Base-by-base conservation (phyloP, 2,329 filamentous ascomycete species). In the Aplosporella prunicola region DNA sequence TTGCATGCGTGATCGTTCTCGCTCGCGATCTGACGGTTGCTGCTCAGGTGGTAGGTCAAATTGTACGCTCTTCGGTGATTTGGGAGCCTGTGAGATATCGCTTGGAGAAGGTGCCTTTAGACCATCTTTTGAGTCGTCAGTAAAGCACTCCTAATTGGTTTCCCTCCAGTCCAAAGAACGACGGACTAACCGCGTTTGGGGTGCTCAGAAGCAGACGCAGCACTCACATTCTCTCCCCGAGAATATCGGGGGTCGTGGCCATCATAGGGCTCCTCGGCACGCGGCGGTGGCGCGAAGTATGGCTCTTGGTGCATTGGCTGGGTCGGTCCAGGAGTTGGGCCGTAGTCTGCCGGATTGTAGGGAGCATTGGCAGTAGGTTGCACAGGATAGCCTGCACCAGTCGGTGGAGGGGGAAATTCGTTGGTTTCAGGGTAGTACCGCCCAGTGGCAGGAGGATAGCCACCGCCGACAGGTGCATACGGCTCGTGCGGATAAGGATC, bases 381-480 rank as follows among this genome's bases (percentile, higher is more conserved):
- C 42, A 24, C 54, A 47, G 37, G 48, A 32, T 52, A 53, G 28
- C 47, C 55, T 27, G 40, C 35, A 9, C 30, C 45, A 41, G n/a
- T n/a, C n/a, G 51, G 66, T 2, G 67, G 67, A n/a, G 67, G 66
- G 18, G 67, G 66, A 46, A 70, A 70, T 45, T 67, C 62, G 39
- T 67, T 66, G 34, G 58, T 57, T 35, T 60, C 52, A 14, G 66
- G 66, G 35, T 68, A 70, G 40, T 56, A 63, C 31, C 55, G 58
- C n/a, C 47, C 43, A 32, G 58, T 53, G n/a, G n/a, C n/a, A n/a
- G n/a, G n/a, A n/a, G n/a, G n/a, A 20, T 47, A 45, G 31, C 45
- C 39, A 18, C 47, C 51, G 20, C 41, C 44, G 11, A 50, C 46
- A 27, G 50, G 49, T 35, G 57, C 22, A 15, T 22, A 22, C 6